Percentiles rank a stretch among this genome's conserved stretches.
phyloP scores from a whole-genome alignment of 495 filamentous ascomycete genomes.

The Letharia lupina region DNA sequence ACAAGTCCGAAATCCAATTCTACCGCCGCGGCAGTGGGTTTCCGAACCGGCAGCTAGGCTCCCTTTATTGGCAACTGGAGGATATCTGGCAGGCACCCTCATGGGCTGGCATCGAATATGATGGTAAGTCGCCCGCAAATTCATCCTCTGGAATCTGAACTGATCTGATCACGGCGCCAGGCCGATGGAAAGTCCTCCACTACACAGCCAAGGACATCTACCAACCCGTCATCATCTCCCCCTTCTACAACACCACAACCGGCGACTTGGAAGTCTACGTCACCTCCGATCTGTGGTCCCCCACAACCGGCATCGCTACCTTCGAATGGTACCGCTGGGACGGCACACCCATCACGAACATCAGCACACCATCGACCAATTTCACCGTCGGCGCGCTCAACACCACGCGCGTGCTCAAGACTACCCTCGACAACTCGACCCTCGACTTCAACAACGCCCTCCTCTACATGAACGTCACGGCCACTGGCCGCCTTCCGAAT shows the following conservation, averaged over 20 bases:
- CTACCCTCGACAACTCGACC: constrained; percentile 33
- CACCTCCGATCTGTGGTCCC: constrained; percentile 47
- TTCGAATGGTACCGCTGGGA: constrained; percentile 32
- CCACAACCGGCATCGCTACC: constrained; percentile 24
- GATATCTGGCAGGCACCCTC: constrained; percentile 64
- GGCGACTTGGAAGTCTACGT: constrained; percentile 52
- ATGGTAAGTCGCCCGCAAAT: not conserved
- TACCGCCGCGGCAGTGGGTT: constrained; percentile 55
- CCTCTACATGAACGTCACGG: constrained; percentile 48
- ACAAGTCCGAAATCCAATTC: constrained; percentile 54
- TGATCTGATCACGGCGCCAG: constrained; percentile 33
- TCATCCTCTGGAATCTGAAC: not conserved
- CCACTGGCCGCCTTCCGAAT: constrained; percentile 48
- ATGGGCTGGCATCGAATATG: constrained; percentile 40
- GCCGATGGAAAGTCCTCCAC: constrained; percentile 59
- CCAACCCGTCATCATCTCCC: constrained; percentile 50
- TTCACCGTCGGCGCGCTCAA: constrained; percentile 56
- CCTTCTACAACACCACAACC: constrained; percentile 50
- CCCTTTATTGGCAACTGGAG: constrained; percentile 62
- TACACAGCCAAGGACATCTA: constrained; percentile 54
- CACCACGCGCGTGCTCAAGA: constrained; percentile 44
- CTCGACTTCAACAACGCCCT: constrained; percentile 40
- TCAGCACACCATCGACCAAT: constrained; percentile 25
- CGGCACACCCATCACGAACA: constrained; percentile 31
- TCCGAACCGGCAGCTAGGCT: constrained; percentile 53